A percentile compares a stretch with the other conserved stretches of the same genome.
These are phyloP conservation scores for Bisporella sp. DNA, from an alignment of 2,329 filamentous ascomycete genomes.

Conservation along the genomic window DNA sequence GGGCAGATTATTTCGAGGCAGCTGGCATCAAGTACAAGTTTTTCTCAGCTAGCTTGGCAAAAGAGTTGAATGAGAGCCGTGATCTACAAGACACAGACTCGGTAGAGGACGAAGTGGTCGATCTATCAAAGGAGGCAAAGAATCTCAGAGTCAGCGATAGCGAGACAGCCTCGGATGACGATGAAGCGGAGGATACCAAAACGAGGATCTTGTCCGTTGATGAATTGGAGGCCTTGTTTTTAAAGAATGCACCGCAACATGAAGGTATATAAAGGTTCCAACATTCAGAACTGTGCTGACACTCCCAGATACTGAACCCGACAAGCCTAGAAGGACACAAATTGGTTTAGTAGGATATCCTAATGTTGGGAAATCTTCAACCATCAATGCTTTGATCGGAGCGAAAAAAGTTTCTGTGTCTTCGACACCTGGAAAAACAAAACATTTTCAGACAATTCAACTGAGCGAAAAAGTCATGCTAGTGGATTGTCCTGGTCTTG, in stretches of 20 bases:
- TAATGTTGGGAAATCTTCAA: slow-evolving; percentile 98
- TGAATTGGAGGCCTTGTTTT: slow-evolving; percentile 83
- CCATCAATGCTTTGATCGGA: slow-evolving; percentile 97
- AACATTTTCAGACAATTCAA: slow-evolving; percentile 98
- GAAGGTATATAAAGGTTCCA: slow-evolving; percentile 35
- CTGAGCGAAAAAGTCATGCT: slow-evolving; percentile 83
- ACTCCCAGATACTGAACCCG: slow-evolving; percentile 34
- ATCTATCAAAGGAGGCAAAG: neutral
- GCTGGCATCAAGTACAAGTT: slow-evolving; percentile 86
- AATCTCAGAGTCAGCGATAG: slow-evolving; percentile 25
- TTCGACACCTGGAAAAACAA: slow-evolving; percentile 94
- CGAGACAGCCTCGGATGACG: slow-evolving; percentile 28
- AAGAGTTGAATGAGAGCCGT: slow-evolving; percentile 75
- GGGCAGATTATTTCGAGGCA: slow-evolving; percentile 80
- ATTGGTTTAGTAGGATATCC: slow-evolving; percentile 96
- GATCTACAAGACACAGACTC: slow-evolving; percentile 40
- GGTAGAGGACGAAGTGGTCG: slow-evolving; percentile 8
- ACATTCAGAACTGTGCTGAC: slow-evolving; percentile 11
- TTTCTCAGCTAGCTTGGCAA: slow-evolving; percentile 90
- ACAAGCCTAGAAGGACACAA: slow-evolving; percentile 60
- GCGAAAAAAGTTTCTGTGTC: slow-evolving; percentile 98
- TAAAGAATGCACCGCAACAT: slow-evolving; percentile 62
- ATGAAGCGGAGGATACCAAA: slow-evolving; percentile 32
- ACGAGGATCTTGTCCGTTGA: slow-evolving; percentile 86
- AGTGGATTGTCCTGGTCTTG: slow-evolving; percentile 96